A percentile compares a stretch with the other conserved stretches of the same genome.
phyloP scores from a whole-genome alignment of 2,329 filamentous ascomycete species.

The Fusarium camptoceras region DNA sequence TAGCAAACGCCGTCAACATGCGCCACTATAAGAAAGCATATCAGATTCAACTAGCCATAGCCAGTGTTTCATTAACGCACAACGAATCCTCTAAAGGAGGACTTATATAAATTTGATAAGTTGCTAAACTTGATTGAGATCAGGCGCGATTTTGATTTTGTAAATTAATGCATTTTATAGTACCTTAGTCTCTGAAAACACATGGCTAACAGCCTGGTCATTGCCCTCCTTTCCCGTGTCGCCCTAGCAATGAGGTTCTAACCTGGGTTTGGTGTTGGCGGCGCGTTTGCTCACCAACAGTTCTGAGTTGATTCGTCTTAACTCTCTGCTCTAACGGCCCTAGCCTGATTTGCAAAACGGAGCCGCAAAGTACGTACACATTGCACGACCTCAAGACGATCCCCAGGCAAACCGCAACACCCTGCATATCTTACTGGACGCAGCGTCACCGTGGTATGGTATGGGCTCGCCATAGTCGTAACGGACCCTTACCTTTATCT shows the following conservation, averaged over 20 bases:
- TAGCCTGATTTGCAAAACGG: conserved; percentile 20
- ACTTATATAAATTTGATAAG: background rate
- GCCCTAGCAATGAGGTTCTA: conserved; percentile 4
- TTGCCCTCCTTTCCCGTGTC: conserved; percentile 6
- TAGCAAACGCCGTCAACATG: background rate
- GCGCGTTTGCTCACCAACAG: conserved; percentile 6
- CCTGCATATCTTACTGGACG: conserved; percentile 33
- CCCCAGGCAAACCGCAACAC: conserved; percentile 4
- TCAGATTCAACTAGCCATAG: background rate
- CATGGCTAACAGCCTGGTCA: conserved; percentile 13
- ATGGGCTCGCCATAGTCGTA: conserved; percentile 26
- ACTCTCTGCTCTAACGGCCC: conserved; percentile 1
- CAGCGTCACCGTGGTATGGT: conserved; percentile 31
- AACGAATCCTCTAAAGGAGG: background rate
- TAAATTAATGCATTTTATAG: background rate
- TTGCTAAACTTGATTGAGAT: background rate
- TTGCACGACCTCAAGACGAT: conserved; percentile 2
- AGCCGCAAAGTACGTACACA: conserved; percentile 37
- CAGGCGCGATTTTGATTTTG: background rate
- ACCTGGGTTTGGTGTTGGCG: conserved; percentile 4
- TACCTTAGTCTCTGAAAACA: conserved; percentile 1
- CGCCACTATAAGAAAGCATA: background rate
- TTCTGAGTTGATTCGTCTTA: conserved; percentile 6
- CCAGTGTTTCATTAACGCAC: background rate
- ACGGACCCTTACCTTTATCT: conserved; percentile 23